A percentile compares a stretch with the other conserved stretches of the same genome.
phyloP scores from a whole-genome alignment of 306 rosid genomes.

The Begonia peltatifolia region DNA sequence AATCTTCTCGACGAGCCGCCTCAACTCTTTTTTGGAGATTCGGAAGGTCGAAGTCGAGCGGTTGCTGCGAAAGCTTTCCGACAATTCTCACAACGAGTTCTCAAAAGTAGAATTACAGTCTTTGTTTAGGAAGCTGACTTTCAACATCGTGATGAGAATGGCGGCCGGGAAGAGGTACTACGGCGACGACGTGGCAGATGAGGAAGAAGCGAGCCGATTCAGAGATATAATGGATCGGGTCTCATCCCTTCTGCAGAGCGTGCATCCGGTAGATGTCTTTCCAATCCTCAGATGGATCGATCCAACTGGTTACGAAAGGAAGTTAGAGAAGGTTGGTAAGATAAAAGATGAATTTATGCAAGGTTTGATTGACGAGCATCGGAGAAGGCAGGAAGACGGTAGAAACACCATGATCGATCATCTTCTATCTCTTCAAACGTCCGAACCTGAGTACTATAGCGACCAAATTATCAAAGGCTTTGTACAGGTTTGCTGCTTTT shows the following conservation, averaged over 20 bases:
- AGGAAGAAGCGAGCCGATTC: not conserved
- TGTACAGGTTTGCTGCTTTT: not conserved
- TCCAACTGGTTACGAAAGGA: constrained; percentile 5
- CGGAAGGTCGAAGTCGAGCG: constrained; percentile 1
- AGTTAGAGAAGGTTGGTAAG: constrained; percentile 7
- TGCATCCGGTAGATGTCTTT: constrained; percentile 15
- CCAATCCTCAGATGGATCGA: constrained; percentile 18
- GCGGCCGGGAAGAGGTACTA: constrained; percentile 1
- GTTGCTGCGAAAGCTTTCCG: not conserved
- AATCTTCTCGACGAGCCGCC: not conserved
- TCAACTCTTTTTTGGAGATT: not conserved
- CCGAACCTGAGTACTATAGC: constrained; percentile 6
- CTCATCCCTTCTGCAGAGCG: not conserved
- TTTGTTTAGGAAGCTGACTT: not conserved
- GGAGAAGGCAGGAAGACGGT: not conserved
- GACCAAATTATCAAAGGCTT: constrained; percentile 7
- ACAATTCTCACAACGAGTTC: not conserved
- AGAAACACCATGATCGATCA: constrained; percentile 13
- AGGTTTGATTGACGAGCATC: constrained; percentile 11
- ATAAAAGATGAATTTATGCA: constrained; percentile 13
- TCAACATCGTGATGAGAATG: constrained; percentile 2
- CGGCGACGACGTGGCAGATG: not conserved
- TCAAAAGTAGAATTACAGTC: constrained; percentile 1
- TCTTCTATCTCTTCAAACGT: constrained; percentile 8
- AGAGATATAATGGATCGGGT: not conserved